Evolutionary conservation across 495 filamentous ascomycete genomes (phyloP).

Genomic region (Xylaria flabelliformis): DNA sequence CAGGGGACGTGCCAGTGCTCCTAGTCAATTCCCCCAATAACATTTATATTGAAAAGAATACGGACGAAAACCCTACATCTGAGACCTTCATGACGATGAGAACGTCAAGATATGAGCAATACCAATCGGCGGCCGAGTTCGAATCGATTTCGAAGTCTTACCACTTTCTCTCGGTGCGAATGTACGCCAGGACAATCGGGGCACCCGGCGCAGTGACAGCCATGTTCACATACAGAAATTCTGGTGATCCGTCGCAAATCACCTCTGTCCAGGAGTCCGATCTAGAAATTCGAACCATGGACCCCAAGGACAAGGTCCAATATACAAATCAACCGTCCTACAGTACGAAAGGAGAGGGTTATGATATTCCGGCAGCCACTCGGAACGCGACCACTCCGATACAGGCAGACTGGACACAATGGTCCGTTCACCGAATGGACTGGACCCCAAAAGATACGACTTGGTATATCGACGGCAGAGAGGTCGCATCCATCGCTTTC

Average conservation of each 20-base stretch:
- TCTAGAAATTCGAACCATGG: conserved; percentile 74
- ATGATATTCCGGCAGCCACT: conserved; percentile 52
- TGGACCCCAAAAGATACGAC: conserved; percentile 67
- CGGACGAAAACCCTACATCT: conserved; percentile 42
- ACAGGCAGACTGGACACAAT: conserved; percentile 63
- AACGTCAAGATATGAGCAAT: conserved; percentile 60
- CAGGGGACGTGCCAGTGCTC: conserved; percentile 50
- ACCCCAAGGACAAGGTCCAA: conserved; percentile 61
- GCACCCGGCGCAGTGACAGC: conserved; percentile 69
- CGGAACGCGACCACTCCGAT: conserved; percentile 54
- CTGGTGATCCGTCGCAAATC: conserved; percentile 37
- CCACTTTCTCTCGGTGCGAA: conserved; percentile 66
- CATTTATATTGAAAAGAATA: conserved; percentile 63
- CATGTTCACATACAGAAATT: conserved; percentile 68
- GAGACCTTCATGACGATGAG: conserved; percentile 67
- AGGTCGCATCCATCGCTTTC: conserved; percentile 65
- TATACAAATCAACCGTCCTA: conserved; percentile 77
- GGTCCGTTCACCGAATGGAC: conserved; percentile 76
- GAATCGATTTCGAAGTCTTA: conserved; percentile 61
- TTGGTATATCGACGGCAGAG: conserved; percentile 70
- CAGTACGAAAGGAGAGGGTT: conserved; percentile 52
- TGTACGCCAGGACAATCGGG: conserved; percentile 62
- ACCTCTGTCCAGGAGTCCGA: conserved; percentile 71
- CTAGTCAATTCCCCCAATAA: conserved; percentile 72
- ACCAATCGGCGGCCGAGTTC: conserved; percentile 70